Evolutionary conservation across 1,284 basidiomycete species (phyloP), one percentile per base, ranked within the genome.

Genomic region (Sphagnurus paluster): DNA sequence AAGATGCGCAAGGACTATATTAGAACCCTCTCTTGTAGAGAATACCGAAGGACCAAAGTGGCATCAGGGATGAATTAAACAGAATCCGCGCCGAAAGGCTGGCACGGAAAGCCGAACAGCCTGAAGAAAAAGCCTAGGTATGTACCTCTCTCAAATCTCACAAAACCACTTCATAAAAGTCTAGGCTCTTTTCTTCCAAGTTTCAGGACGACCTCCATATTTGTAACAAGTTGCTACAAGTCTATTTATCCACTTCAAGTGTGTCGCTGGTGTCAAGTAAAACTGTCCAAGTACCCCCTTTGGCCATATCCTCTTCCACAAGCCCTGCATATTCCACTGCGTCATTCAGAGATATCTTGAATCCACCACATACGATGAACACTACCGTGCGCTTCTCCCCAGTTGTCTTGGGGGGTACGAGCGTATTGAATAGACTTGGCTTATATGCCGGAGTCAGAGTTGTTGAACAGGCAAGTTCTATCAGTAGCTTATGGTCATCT

Each of bases 401-500:
- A 0, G 48, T 44, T 13, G 30, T 2, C 3, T 54, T 48, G 11
- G 62, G 58, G 14, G 75, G 72, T 1, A 81, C 66, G 13, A 86
- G 57, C 39, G 62, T 70, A 29, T 72, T 55, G 56, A 88, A 79
- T n/a, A 90, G 60, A 1, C 64, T 60, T 2, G 66, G 70, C 29
- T 74, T 76, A 61, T 87, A 89, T 2, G 79, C 85, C 2, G 82
- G 75, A 4, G 76, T 70, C 13, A 90, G 69, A 1, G 87, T 80
- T 2, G 83, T 78, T 1, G 84, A 72, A 55, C 86, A 89, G 0
- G 87, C 82, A 21, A 90, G 69, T 57, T 90, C 86, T 2, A 85
- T 77, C 17, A 89, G 65, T 48, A 80, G 69, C 61, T 87, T 87
- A 57, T 90, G 85, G 49, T 88, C 84, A 48, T 86, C 87, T 88